Conservation (phyloP, 2,329 filamentous ascomycete genomes). For the Ophiostoma sp. region DNA sequence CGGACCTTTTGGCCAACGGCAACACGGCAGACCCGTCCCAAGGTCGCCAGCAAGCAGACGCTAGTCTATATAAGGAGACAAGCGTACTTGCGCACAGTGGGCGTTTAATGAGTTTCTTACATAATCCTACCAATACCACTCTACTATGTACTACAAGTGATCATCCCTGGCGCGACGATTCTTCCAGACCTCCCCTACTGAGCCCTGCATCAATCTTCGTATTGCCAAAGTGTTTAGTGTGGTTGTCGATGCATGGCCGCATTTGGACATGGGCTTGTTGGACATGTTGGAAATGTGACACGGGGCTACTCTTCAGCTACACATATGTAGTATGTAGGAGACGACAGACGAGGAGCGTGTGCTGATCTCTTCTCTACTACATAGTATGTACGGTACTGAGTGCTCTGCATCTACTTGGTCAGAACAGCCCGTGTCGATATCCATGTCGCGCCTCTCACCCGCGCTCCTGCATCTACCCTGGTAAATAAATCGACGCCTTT, state of each 20-base stretch:
- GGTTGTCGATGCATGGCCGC: neutral
- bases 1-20: slow-evolving; percentile 19
- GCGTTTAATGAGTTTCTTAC: neutral
- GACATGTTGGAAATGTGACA: neutral
- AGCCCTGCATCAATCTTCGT: neutral
- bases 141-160: neutral
- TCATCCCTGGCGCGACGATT: neutral
- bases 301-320: neutral
- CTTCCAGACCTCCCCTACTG: neutral
- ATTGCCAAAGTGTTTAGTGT: neutral
- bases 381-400: no score
- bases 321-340: neutral
- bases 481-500: neutral
- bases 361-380: neutral
- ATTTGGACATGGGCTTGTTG: slow-evolving; percentile 15
- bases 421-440: neutral
- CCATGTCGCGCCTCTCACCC: neutral
- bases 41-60: neutral
- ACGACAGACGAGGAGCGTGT: neutral
- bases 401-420: neutral
- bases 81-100: neutral
- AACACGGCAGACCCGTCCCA: slow-evolving; percentile 8
- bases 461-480: neutral
- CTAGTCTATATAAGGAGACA: neutral
- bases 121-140: neutral